Evolutionary conservation across 192 early-diverging fungal genomes (phyloP).

Genomic region (Bifiguratus adelaidae): DNA sequence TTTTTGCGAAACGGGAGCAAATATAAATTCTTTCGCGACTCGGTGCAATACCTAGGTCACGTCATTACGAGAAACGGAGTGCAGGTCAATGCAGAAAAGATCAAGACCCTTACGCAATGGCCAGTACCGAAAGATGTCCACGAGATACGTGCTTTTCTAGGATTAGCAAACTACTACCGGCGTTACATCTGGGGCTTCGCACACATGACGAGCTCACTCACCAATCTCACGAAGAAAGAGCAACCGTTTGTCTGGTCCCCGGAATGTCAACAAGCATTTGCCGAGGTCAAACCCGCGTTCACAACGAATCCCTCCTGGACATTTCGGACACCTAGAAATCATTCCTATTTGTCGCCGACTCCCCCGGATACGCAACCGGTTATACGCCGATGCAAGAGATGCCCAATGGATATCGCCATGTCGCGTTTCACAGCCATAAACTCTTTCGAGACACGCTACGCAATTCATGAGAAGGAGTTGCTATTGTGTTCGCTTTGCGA

Average conservation of each 20-base stretch:
- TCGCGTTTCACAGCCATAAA: too few species aligned
- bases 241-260: constrained; percentile 3
- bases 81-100: constrained; percentile 8
- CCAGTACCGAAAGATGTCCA: constrained; percentile 1
- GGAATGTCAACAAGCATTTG: neutral
- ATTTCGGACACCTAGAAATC: neutral
- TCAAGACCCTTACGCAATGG: constrained; percentile 1
- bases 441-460: too few species aligned
- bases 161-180: constrained; percentile 20
- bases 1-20: constrained; percentile 10
- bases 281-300: neutral
- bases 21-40: constrained; percentile 11
- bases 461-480: too few species aligned
- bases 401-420: too few species aligned
- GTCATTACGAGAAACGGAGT: constrained; percentile 8
- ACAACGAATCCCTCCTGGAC: neutral
- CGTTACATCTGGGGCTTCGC: constrained; percentile 21
- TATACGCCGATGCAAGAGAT: too few species aligned
- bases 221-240: constrained; percentile 13
- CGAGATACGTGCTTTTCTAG: constrained; percentile 16
- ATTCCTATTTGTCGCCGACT: constrained; percentile 7
- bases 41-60: constrained; percentile 21
- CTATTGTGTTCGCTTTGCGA: too few species aligned
- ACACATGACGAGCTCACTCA: constrained; percentile 9
- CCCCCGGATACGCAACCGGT: too few species aligned